Evolutionary conservation across 2,329 filamentous ascomycete species (phyloP), one percentile per base, ranked within the genome.

Genomic region (Colletotrichum phormii): DNA sequence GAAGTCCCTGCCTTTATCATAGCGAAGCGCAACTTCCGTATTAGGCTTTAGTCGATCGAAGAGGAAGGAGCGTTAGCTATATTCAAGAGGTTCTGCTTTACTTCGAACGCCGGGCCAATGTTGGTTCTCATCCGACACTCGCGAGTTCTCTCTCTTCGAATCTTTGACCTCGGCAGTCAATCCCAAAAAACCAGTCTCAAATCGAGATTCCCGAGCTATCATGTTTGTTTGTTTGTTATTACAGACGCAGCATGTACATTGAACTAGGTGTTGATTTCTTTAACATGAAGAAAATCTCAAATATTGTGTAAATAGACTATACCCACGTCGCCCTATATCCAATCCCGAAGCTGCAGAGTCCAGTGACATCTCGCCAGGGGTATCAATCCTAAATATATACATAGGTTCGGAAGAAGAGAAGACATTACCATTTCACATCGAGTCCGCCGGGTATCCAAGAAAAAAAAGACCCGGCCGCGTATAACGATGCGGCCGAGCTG

Each of bases 391-490:
- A 58, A 3, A n/a, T 7, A n/a, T 33, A 35, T 58, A 67, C 51
- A 57, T 62, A 26, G 26, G 49, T 26, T 62, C 29, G 42, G 49
- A 58, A 58, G 62, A 64, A 66, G 12, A 35, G 59, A 72, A 58
- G 69, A 59, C n/a, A 64, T 63, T 49, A 54, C 54, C 42, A 54
- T 64, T 55, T 46, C 54, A 59, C 42, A 22, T 70, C 26, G 49
- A 67, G 33, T 37, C 31, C 46, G 13, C 31, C 24, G 63, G 63
- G 51, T 65, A 55, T 31, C 61, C 67, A 29, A 49, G 26, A 58
- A 58, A n/a, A 3, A 58, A 33, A 35, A 65, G 63, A n/a, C 7
- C 42, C 9, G 7, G 42, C 42, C 42, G 42, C 42, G 22, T 22
- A 49, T 3, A 49, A 49, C 4, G 18, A 49, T 49, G 18, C 42